Conservation (phyloP, 805 yeast species). For the Pichia gijzeniarum region DNA sequence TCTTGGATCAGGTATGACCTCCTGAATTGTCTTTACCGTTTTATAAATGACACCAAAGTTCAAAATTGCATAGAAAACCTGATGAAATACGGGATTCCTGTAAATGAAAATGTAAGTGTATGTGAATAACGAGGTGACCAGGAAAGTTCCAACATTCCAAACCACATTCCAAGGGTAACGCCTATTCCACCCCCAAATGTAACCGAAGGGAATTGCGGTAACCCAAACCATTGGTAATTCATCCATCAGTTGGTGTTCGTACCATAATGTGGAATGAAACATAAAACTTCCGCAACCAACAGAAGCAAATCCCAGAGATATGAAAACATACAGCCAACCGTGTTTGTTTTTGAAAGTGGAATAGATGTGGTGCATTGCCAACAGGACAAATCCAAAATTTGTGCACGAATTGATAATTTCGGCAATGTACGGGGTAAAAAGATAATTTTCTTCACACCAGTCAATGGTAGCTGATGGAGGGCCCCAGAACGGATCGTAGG, state of each 20-base stretch:
- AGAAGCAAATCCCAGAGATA: conserved; percentile 72
- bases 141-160: conserved; percentile 26
- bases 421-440: conserved; percentile 77
- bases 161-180: conserved; percentile 14
- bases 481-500: conserved; percentile 50
- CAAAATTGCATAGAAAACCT: conserved; percentile 72
- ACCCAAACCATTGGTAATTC: conserved; percentile 98
- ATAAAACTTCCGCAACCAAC: conserved; percentile 95
- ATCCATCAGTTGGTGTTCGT: conserved; percentile 86
- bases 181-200: conserved; percentile 29
- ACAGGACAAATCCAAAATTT: conserved; percentile 38
- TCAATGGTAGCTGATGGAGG: conserved; percentile 89
- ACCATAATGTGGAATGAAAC: conserved; percentile 91
- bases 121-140: conserved; percentile 46
- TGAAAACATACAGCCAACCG: conserved; percentile 64
- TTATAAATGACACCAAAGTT: conserved; percentile 67
- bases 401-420: conserved; percentile 87
- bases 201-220: conserved; percentile 79
- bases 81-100: conserved; percentile 85
- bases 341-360: conserved; percentile 54
- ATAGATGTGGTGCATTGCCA: conserved; percentile 35
- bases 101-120: conserved; percentile 56
- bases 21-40: conserved; percentile 32
- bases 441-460: conserved; percentile 98
- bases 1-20: conserved; percentile 18